Base-by-base conservation (phyloP, 148 eudicot species). In the Nepenthes mirabilis region DNA sequence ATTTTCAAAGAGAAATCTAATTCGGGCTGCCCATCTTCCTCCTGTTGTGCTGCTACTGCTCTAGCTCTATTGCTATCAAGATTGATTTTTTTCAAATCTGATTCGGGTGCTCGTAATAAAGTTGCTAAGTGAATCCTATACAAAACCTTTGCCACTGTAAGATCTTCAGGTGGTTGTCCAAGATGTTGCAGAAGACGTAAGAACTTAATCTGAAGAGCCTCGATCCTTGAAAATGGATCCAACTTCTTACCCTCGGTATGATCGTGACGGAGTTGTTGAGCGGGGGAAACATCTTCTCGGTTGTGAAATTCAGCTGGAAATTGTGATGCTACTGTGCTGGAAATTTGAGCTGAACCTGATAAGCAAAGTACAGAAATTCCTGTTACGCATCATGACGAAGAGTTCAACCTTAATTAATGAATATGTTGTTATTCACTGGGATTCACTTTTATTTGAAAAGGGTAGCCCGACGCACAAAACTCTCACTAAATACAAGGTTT, bases 101-200 rank as follows among this genome's bases (percentile, higher is more conserved):
- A 78, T 66, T 94, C 97, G 51, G 75, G 78, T 36, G 95, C 82
- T 58, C 86, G 75, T 70, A 94, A 81, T 69, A 94, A 67, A 58
- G 93, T 81, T 45, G 97, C 96, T 43, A 94, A 76, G 72, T 94
- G 95, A 49, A 94, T 72, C 14, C 99, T 79, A 56, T 94, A 94
- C 34, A 94, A 77, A 56, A 94, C 97, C 69, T 89, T 94, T 61
- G 93, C 82, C 61, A 84, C 97, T 60, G 85, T 45, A 36, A 84
- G 77, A 72, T 83, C 81, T 57, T 94, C 91, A 58, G 71, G 80
- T 12, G 87, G 72, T 50, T 72, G 80, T 54, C 88, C 84, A 76
- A 94, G 71, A 2, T 88, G 81, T 35, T 33, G 81, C 57, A 94
- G 66, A 49, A 83, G 68, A 52, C 96, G 90, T 40, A 94, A 76